Percentiles rank a stretch among this genome's conserved stretches.
Conservation (phyloP, 140 eudicot species). For the Bidens hawaiensis region DNA sequence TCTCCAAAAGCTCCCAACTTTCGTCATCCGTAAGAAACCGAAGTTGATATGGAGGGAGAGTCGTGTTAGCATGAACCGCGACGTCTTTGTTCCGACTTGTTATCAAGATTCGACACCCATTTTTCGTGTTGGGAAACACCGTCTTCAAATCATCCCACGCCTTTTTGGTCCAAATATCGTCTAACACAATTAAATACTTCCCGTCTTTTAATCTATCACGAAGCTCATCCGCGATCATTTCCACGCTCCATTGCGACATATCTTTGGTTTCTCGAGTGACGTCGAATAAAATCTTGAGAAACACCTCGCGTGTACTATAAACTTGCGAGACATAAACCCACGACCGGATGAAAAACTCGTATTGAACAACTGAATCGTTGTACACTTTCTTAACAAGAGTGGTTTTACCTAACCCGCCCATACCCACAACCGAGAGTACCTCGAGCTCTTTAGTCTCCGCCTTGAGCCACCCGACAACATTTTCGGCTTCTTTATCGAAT, state of each 20-base stretch:
- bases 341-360: slow-evolving; percentile 22
- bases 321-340: slow-evolving; percentile 34
- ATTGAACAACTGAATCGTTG: slow-evolving; percentile 6
- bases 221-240: slow-evolving; percentile 8
- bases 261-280: neutral
- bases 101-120: slow-evolving; percentile 28
- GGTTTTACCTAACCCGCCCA: slow-evolving; percentile 5
- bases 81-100: slow-evolving; percentile 22
- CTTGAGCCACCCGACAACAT: neutral
- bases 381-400: slow-evolving; percentile 16
- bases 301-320: neutral
- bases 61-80: slow-evolving; percentile 29
- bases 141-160: slow-evolving; percentile 20
- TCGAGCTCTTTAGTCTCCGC: slow-evolving; percentile 7
- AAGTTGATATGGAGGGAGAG: slow-evolving; percentile 14
- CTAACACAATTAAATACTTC: slow-evolving; percentile 25
- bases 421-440: slow-evolving; percentile 26
- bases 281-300: neutral
- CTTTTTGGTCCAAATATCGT: slow-evolving; percentile 30
- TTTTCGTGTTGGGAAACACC: slow-evolving; percentile 18
- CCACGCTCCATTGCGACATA: slow-evolving; percentile 5
- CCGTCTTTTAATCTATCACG: neutral
- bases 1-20: slow-evolving; percentile 41
- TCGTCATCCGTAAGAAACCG: slow-evolving; percentile 27
- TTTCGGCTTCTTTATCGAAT: slow-evolving; percentile 10